A percentile compares a stretch with the other conserved stretches of the same genome.
These are phyloP conservation scores for Dacryopinax spathularia DNA, from an alignment of 768 basidiomycete genomes.

Conservation along the genomic window DNA sequence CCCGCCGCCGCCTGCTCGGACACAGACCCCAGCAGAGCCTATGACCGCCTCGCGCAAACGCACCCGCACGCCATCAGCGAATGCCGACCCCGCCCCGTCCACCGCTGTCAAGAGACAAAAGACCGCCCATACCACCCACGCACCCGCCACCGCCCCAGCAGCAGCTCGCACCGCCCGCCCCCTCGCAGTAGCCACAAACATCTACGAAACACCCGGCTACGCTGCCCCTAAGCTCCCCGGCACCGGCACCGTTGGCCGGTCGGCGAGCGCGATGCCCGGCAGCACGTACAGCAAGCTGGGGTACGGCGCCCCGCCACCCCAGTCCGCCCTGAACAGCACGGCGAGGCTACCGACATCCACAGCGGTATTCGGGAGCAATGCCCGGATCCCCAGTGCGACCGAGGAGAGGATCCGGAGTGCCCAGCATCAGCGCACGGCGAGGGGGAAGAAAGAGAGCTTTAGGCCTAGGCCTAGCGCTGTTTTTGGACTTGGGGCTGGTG, in stretches of 20 bases:
- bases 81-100: not conserved
- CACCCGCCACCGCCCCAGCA: not conserved
- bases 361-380: not conserved
- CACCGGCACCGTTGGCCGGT: not conserved
- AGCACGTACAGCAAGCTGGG: not conserved
- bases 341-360: not conserved
- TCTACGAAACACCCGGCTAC: not conserved
- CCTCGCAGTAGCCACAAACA: not conserved
- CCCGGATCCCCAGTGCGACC: not conserved
- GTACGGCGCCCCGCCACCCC: not conserved
- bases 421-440: not conserved
- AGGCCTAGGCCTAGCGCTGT: not conserved
- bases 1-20: not conserved
- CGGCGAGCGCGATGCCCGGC: not conserved
- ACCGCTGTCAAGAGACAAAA: conserved; percentile 1
- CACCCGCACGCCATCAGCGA: not conserved
- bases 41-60: too few species aligned
- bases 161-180: not conserved
- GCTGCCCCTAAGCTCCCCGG: not conserved
- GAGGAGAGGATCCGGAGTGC: not conserved
- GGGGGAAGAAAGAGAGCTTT: not conserved
- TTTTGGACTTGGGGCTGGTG: not conserved
- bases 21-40: not conserved
- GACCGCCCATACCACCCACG: not conserved
- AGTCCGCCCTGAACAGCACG: not conserved